Evolutionary conservation across 306 rosid species (phyloP), one percentile per base, ranked within the genome.

Genomic region (Comarum palustre): DNA sequence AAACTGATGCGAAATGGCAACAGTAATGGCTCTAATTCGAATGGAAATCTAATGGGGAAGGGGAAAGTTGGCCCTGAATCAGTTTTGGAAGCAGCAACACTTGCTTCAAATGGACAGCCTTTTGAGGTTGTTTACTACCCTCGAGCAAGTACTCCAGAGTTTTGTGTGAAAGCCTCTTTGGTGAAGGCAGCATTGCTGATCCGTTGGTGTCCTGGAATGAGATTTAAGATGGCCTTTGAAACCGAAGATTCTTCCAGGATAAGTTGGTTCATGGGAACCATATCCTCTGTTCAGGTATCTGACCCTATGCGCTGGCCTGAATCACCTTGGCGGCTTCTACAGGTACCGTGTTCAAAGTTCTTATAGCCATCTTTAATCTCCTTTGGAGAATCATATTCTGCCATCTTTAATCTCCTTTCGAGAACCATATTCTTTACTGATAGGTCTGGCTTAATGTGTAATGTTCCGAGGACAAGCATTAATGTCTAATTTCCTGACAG

Each of bases 201-300:
- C 79, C 74, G 84, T 20, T 86, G 90, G 99, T 82, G 88, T 69
- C 59, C 96, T 1, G 99, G 97, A 52, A 76, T 95, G 91, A 83
- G 97, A 81, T 92, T 95, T 84, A 95, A 92, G 93, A 95, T 91
- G 99, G 84, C 96, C 66, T 88, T 95, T 63, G 97, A 95, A 81
- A 88, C 97, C 0, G 96, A 95, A 76, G 99, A 95, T 68, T 94
- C 97, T 16, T 88, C 90, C 0, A 85, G 96, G 60, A 90, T 92
- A 29, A 83, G 92, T 73, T 92, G 99, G 96, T 95, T 92, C 79
- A 87, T 90, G 96, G 99, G 99, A 47, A 91, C 96, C 16, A 81
- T 95, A 38, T 88, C 96, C 58, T 87, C 87, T 1, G 97, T 83
- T 72, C 96, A 88, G 70, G 89, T 81, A 47, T 81, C 96, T 17